Evolutionary conservation across 176 grass and related monocot genomes (phyloP).

Genomic region (Elaeis guineensis): DNA sequence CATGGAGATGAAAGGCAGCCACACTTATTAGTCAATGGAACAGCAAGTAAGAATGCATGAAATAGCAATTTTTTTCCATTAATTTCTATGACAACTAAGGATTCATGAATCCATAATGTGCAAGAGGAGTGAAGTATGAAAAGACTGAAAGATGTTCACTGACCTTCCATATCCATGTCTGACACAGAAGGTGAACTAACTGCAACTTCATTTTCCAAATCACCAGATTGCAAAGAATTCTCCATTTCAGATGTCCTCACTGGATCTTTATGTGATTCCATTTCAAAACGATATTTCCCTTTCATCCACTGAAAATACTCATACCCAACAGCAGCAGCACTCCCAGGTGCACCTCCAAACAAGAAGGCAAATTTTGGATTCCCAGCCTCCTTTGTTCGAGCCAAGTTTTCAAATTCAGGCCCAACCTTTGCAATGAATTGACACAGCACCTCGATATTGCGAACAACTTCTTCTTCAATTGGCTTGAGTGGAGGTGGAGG

Average conservation of each 20-base stretch:
- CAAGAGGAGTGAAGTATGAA: not conserved
- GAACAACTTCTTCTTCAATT: conserved; percentile 28
- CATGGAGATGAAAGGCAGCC: no score
- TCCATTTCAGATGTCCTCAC: conserved; percentile 12
- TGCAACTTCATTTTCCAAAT: conserved; percentile 15
- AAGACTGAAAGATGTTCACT: not conserved
- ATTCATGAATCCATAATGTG: no score
- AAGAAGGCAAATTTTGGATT: conserved; percentile 16
- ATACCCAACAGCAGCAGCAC: conserved; percentile 14
- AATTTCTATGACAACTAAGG: no score
- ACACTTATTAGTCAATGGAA: no score
- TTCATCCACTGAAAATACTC: conserved; percentile 28
- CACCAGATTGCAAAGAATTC: conserved; percentile 4
- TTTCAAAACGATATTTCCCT: conserved; percentile 5
- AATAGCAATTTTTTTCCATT: no score
- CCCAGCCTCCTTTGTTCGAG: conserved; percentile 10
- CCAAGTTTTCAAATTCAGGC: conserved; percentile 12
- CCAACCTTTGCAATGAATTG: conserved; percentile 8
- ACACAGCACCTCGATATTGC: conserved; percentile 7
- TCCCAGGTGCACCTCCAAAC: conserved; percentile 19
- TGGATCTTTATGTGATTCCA: not conserved
- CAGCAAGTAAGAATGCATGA: no score
- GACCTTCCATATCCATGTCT: conserved; percentile 97
- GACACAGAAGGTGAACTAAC: conserved; percentile 44
- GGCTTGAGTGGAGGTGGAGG: conserved; percentile 6